A percentile compares a stretch with the other conserved stretches of the same genome.
Evolutionary conservation across 495 filamentous ascomycete genomes (phyloP).

Genomic region (Neurospora discreta): DNA sequence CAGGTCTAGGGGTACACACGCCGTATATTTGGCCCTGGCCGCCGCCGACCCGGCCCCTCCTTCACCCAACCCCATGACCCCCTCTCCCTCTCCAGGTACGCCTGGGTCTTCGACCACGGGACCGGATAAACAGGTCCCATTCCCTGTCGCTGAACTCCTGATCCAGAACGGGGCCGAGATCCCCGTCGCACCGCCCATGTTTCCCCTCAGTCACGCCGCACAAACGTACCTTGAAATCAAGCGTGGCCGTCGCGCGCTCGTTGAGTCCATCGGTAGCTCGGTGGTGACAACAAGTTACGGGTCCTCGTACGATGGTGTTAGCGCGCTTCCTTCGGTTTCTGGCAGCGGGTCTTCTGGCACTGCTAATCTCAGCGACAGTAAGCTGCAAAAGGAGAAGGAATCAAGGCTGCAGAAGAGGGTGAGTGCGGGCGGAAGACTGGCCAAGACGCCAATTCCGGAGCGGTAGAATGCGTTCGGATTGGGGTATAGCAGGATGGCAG

Average conservation of each 20-base stretch:
- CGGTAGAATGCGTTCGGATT: conserved; percentile 22
- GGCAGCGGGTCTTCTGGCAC: neutral
- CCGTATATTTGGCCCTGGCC: conserved; percentile 83
- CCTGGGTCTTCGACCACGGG: conserved; percentile 1
- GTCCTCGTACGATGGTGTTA: conserved; percentile 15
- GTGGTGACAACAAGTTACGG: neutral
- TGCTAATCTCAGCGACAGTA: conserved; percentile 22
- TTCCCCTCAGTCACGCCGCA: conserved; percentile 61
- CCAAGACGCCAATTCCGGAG: conserved; percentile 46
- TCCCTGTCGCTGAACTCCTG: conserved; percentile 84
- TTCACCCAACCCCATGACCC: conserved; percentile 26
- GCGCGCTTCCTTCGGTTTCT: conserved; percentile 9
- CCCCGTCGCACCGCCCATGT: conserved; percentile 41
- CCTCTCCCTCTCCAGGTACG: conserved; percentile 6
- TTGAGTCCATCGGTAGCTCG: conserved; percentile 21
- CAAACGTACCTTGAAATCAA: conserved; percentile 80
- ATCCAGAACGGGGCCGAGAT: conserved; percentile 92
- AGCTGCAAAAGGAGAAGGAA: conserved; percentile 40
- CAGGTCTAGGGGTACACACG: conserved; percentile 77
- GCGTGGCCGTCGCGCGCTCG: conserved; percentile 37
- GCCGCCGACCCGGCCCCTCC: conserved; percentile 83
- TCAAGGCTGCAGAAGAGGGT: conserved; percentile 49
- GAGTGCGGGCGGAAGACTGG: conserved; percentile 48
- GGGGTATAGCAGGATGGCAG: neutral
- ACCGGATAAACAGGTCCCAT: conserved; percentile 38